These are phyloP conservation scores for Platismatia glauca DNA, from an alignment of 495 filamentous ascomycete genomes.

Conservation along the genomic window DNA sequence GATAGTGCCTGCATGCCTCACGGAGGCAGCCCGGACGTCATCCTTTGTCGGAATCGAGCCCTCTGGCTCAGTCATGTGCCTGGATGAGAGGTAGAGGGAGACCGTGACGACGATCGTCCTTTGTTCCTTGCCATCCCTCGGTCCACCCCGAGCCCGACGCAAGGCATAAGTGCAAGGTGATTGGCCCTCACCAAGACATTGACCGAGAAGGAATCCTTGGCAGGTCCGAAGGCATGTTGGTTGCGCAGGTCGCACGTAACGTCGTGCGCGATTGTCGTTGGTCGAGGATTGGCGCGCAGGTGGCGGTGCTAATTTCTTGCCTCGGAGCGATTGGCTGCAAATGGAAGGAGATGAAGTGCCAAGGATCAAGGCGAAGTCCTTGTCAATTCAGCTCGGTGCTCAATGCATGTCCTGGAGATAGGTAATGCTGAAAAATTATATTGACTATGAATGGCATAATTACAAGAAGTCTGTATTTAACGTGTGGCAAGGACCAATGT, in stretches of 20 bases:
- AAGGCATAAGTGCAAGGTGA: not conserved
- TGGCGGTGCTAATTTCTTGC: slow-evolving; percentile 10
- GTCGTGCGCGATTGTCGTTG: slow-evolving; percentile 4
- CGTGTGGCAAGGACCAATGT: not conserved
- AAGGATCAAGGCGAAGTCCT: not conserved
- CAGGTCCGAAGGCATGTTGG: slow-evolving; percentile 4
- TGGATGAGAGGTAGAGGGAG: slow-evolving; percentile 9
- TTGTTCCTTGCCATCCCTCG: slow-evolving; percentile 1
- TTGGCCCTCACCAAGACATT: slow-evolving; percentile 2
- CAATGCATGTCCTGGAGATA: not conserved
- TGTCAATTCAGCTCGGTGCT: not conserved
- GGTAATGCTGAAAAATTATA: not conserved
- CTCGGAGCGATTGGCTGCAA: slow-evolving; percentile 13
- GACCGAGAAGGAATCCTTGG: slow-evolving; percentile 2
- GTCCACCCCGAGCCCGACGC: not conserved
- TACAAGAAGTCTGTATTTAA: not conserved
- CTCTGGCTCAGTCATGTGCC: slow-evolving; percentile 6
- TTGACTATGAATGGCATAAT: not conserved
- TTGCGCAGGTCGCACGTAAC: slow-evolving; percentile 2
- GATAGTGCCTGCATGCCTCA: slow-evolving; percentile 13
- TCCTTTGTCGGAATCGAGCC: not conserved
- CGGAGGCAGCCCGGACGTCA: not conserved
- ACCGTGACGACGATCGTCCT: not conserved
- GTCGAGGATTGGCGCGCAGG: slow-evolving; percentile 5
- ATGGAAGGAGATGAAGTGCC: slow-evolving; percentile 6